Base-by-base conservation (phyloP, 1,284 basidiomycete species). In the Exsudoporus floridanus region DNA sequence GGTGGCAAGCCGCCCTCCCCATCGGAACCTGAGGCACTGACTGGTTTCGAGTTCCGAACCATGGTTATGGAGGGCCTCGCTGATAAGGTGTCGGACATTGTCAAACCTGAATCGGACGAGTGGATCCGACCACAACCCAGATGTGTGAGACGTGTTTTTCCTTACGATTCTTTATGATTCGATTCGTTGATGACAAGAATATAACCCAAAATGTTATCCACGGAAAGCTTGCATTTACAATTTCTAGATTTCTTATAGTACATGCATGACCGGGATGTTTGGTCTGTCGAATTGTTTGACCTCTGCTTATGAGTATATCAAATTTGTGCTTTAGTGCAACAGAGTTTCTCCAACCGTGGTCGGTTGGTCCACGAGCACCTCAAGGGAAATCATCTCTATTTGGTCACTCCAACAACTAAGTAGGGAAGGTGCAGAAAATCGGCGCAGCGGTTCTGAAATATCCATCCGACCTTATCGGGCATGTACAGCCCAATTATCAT, bases 71-170 rank as follows among this genome's bases (percentile, higher is more conserved):
- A 52, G 19, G 31, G 21, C 5, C 4, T 59, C 19, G 30, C 42
- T 0, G 35, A 50, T 4, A 39, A 50, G 14, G 12, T 49, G 27
- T 14, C 5, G 37, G 23, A 21, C 5, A 14, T 1, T n/a, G 8
- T 53, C 30, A 3, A 33, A 12, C 42, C 39, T 16, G 50, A 3
- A 13, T 18, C 38, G 4, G 50, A 65, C 14, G 60, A 67, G 0
- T 67, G 60, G 64, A 30, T 65, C 7, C 58, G 54, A 16, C 62
- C 64, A 1, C 54, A 65, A 30, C 64, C 62, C 0, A 67, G 21
- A 40, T 67, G 62, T 40, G 7, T 67, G n/a, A 52, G 49, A 25
- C 42, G 63, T 7, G 6, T 59, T n/a, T 38, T 27, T n/a, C 57
- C 62, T 7, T 63, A 60, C 12, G 4, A 13, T 30, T 30, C 12